Base-by-base conservation (phyloP, 2,329 filamentous ascomycete genomes). In the Coniochaeta sp. region DNA sequence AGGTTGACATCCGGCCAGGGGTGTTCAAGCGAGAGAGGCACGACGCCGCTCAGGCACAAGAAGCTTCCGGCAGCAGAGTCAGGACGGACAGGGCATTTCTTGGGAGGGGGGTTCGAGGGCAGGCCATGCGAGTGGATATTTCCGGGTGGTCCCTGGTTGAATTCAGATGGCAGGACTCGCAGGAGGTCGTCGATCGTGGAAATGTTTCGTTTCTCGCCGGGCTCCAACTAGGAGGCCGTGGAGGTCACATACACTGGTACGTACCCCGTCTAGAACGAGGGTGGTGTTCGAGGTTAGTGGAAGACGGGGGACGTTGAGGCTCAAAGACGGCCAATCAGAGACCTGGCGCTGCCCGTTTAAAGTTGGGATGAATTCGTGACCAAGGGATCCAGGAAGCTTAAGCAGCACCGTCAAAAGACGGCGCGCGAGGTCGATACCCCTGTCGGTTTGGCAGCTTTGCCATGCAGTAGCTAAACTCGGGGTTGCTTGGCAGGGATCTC, bases 281-380 rank as follows among this genome's bases (percentile, higher is more conserved):
- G 47, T 28, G 26, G 24, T 47, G 47, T n/a, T 52, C 26, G 47
- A 28, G 47, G 26, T 52, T 9, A 6, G 47, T 17, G 24, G 16
- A 17, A 17, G 12, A 8, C 28, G n/a, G 11, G 26, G 26, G 24
- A 26, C 26, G 11, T 28, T 61, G 64, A 63, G 63, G 65, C 65
- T 64, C 57, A 60, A 61, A 54, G 17, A 26, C 2, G 34, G 44
- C 65, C 64, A 67, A 66, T 65, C 62, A 66, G 55, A 22, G 58
- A 19, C 2, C 14, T 19, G 9, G 17, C 43, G 22, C 26, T 22
- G 8, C 8, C 31, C 55, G 63, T 64, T 64, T 65, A 66, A 65
- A 62, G 65, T 66, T 68, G 64, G 61, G 65, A 66, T 60, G 64
- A 64, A 62, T 58, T 43, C 12, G 36, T 40, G 33, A 19, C 8